Evolutionary conservation across 1,139 yeast species (phyloP).

Genomic region (Geotrichum histeridarum): DNA sequence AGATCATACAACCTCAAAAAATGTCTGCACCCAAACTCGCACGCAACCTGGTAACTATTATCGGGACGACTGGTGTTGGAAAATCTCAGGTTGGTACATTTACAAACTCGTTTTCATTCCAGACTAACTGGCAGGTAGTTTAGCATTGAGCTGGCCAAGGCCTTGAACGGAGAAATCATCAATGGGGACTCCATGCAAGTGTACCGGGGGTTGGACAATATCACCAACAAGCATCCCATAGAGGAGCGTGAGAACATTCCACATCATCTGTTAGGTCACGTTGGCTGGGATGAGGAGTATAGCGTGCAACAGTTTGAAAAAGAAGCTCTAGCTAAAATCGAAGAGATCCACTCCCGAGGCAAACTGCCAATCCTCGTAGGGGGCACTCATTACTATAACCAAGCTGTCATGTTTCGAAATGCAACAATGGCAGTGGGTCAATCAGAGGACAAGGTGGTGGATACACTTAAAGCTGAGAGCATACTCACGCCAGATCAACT

Average conservation of each 20-base stretch:
- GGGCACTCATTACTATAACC: conserved; percentile 92
- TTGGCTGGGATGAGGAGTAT: conserved; percentile 75
- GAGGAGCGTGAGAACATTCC: conserved; percentile 65
- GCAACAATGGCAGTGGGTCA: conserved; percentile 41
- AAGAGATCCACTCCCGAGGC: conserved; percentile 60
- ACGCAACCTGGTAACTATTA: conserved; percentile 54
- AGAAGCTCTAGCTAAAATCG: conserved; percentile 56
- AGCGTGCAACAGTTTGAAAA: conserved; percentile 72
- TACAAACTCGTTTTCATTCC: no score
- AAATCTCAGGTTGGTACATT: conserved; percentile 60
- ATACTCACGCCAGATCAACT: conserved; percentile 17
- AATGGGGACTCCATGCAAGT: conserved; percentile 98
- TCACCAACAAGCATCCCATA: conserved; percentile 88
- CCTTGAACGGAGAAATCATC: conserved; percentile 79
- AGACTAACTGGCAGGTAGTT: conserved; percentile 37
- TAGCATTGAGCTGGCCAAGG: conserved; percentile 71
- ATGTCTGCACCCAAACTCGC: conserved; percentile 19
- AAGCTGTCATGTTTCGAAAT: conserved; percentile 65
- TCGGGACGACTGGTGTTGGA: conserved; percentile 98
- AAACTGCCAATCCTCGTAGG: conserved; percentile 88
- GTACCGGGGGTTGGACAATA: conserved; percentile 63
- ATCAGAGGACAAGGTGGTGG: no score
- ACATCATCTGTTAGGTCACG: conserved; percentile 86
- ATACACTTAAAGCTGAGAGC: background rate
- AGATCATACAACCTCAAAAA: background rate